A percentile compares a stretch with the other conserved stretches of the same genome.
These are phyloP conservation scores for Coniochaeta sp. DNA, from an alignment of 2,329 filamentous ascomycete genomes.

Conservation along the genomic window DNA sequence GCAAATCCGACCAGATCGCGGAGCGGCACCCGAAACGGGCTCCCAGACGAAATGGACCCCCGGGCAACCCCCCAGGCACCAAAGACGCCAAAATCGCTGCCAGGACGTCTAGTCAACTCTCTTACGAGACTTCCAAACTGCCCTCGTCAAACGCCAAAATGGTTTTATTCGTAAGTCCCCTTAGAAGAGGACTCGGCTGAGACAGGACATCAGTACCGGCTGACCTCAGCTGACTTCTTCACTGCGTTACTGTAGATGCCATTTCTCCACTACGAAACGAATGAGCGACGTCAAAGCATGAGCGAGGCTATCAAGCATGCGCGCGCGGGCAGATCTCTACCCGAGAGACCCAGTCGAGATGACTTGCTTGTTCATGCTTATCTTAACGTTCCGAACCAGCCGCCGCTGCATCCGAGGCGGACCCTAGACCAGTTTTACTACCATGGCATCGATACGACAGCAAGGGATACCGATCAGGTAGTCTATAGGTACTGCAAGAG, in stretches of 20 bases:
- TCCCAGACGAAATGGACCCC: conserved; percentile 25
- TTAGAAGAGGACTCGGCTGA: not conserved
- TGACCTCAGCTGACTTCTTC: not conserved
- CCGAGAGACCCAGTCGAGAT: conserved; percentile 25
- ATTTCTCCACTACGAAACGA: conserved; percentile 58
- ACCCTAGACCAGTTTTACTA: conserved; percentile 63
- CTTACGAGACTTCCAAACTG: conserved; percentile 22
- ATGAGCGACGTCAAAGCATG: conserved; percentile 47
- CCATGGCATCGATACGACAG: conserved; percentile 54
- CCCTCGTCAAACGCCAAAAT: conserved; percentile 20
- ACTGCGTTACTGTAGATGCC: conserved; percentile 53
- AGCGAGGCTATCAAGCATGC: conserved; percentile 37
- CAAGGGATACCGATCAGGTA: conserved; percentile 56
- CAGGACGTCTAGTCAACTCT: conserved; percentile 13
- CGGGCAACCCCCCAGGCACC: conserved; percentile 26
- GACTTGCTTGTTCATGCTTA: conserved; percentile 41
- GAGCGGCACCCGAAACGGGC: conserved; percentile 26
- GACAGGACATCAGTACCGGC: not conserved
- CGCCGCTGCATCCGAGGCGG: conserved; percentile 49
- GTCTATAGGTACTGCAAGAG: conserved; percentile 49
- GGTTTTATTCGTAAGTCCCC: conserved; percentile 25
- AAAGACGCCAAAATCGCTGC: conserved; percentile 19
- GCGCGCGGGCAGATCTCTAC: conserved; percentile 21
- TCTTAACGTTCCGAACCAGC: conserved; percentile 27
- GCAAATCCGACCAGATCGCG: conserved; percentile 25